Evolutionary conservation across 1,284 basidiomycete genomes (phyloP).

Genomic region (Moesziomyces globuligerus): DNA sequence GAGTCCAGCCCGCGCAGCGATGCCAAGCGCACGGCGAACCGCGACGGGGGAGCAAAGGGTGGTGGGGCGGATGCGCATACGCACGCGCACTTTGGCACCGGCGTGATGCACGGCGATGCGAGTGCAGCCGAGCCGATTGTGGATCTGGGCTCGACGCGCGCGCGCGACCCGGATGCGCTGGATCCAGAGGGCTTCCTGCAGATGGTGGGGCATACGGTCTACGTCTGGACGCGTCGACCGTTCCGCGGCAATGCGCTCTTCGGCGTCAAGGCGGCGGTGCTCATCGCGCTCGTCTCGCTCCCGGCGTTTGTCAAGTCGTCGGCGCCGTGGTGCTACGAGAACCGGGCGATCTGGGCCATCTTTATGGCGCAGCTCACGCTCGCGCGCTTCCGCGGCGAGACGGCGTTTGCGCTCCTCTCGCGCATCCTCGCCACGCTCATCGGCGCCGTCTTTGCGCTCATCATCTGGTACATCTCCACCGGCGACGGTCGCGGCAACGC

Average conservation of each 20-base stretch:
- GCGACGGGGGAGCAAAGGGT: neutral
- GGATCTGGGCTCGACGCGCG: conserved; percentile 70
- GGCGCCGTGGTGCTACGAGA: conserved; percentile 59
- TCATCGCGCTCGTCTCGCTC: conserved; percentile 71
- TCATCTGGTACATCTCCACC: conserved; percentile 75
- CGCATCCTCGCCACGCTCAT: conserved; percentile 55
- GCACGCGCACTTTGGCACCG: conserved; percentile 4
- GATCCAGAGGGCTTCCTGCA: conserved; percentile 70
- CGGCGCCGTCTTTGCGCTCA: conserved; percentile 74
- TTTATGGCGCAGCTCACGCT: conserved; percentile 65
- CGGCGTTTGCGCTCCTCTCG: conserved; percentile 53
- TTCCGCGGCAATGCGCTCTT: conserved; percentile 72
- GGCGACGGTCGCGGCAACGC: conserved; percentile 72
- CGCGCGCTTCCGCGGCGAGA: conserved; percentile 61
- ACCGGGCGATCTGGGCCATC: conserved; percentile 63
- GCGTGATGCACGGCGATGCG: neutral
- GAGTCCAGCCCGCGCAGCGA: neutral
- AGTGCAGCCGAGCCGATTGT: conserved; percentile 25
- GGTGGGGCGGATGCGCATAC: neutral
- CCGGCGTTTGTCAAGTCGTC: conserved; percentile 53
- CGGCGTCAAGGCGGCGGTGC: conserved; percentile 79
- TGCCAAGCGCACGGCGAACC: conserved; percentile 2
- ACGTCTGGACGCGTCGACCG: conserved; percentile 39
- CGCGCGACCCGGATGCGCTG: conserved; percentile 79
- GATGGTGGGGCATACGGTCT: conserved; percentile 48